phyloP scores from a whole-genome alignment of 306 rosid genomes.

The Cucumis melo region DNA sequence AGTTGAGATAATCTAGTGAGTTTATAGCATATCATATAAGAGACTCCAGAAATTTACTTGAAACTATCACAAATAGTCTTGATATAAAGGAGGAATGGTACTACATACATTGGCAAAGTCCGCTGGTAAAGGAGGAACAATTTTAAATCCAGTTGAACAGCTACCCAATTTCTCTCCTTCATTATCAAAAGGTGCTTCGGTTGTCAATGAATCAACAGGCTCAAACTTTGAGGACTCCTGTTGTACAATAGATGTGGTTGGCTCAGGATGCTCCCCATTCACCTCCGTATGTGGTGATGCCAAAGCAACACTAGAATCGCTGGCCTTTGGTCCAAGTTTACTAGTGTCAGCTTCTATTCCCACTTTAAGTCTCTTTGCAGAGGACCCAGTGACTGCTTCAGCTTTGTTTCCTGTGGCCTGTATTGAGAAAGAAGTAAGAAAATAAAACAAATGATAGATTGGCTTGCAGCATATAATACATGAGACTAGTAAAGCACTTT shows the following conservation, averaged over 20 bases:
- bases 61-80: neutral
- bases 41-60: neutral
- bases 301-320: slow-evolving; percentile 27
- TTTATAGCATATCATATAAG: neutral
- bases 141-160: slow-evolving; percentile 63
- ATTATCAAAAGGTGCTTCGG: slow-evolving; percentile 11
- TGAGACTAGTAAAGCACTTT: neutral
- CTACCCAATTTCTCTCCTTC: slow-evolving; percentile 74
- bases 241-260: slow-evolving; percentile 23
- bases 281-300: slow-evolving; percentile 34
- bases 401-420: slow-evolving; percentile 71
- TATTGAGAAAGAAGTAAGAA: slow-evolving; percentile 8
- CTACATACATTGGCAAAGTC: slow-evolving; percentile 69
- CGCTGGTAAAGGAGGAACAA: slow-evolving; percentile 64
- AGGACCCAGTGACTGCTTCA: slow-evolving; percentile 46
- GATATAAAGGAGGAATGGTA: slow-evolving; percentile 9
- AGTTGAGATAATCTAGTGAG: neutral
- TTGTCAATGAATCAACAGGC: slow-evolving; percentile 19
- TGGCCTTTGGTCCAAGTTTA: slow-evolving; percentile 36
- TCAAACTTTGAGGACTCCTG: slow-evolving; percentile 44
- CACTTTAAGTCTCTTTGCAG: slow-evolving; percentile 62
- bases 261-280: slow-evolving; percentile 40
- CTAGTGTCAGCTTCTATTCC: slow-evolving; percentile 32
- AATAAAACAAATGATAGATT: neutral
- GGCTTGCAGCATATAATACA: neutral